Evolutionary conservation across 495 filamentous ascomycete genomes (phyloP).

Genomic region (Penicillium goetzii): DNA sequence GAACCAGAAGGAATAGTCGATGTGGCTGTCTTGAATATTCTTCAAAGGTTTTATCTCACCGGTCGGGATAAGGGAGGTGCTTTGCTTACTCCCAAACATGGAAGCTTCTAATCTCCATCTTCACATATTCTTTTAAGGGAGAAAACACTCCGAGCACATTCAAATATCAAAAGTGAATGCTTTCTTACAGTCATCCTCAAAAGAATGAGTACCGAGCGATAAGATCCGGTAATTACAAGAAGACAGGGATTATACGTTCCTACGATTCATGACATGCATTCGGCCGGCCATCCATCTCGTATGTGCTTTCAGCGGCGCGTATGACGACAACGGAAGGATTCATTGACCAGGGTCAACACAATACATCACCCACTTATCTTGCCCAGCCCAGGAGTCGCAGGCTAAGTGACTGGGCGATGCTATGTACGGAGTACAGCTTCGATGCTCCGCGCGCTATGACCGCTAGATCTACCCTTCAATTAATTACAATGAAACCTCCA

Average conservation of each 20-base stretch:
- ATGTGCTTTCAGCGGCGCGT: neutral
- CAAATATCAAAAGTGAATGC: neutral
- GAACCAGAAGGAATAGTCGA: neutral
- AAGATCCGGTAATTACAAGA: neutral
- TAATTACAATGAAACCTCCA: constrained; percentile 4
- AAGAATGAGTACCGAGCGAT: neutral
- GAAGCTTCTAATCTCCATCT: neutral
- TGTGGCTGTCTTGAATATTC: neutral
- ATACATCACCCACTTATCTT: neutral
- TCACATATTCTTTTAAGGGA: too few relatives aligned
- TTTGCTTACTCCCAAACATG: neutral
- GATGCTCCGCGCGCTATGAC: neutral
- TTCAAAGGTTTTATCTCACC: neutral
- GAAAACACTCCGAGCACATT: neutral
- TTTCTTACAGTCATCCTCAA: neutral
- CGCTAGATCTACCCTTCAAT: constrained; percentile 1
- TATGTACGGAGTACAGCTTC: neutral
- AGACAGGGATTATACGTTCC: neutral
- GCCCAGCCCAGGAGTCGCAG: neutral
- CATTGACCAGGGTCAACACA: neutral
- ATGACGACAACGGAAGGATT: neutral
- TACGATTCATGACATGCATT: constrained; percentile 1
- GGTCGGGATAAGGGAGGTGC: too few relatives aligned
- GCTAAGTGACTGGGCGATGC: neutral
- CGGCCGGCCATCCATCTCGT: neutral